Base-by-base conservation (phyloP, 1,284 basidiomycete genomes). In the Peniophora sp. region DNA sequence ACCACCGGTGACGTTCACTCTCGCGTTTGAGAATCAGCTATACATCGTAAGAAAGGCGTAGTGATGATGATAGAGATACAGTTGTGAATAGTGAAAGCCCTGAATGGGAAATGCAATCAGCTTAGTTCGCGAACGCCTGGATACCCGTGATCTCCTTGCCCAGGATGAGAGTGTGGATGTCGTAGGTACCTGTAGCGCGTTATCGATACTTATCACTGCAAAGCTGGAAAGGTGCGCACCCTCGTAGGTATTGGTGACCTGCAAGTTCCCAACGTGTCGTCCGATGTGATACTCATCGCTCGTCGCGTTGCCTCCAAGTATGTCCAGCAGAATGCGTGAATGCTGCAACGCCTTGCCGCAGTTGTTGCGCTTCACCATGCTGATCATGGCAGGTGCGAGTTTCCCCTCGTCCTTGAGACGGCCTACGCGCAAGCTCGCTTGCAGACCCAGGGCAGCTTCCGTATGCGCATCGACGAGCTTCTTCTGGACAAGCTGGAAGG, bases 401-500 rank as follows among this genome's bases (percentile, higher is more conserved):
- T 75, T 75, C 23, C 85, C 88, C 44, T 72, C 64, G 58, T 98
- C 96, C 73, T 97, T 97, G 55, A 97, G 73, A 24, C 93, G 74
- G 1, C 95, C 95, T 3, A 98, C 87, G 58, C 71, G 86, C 42
- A 86, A 64, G 50, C 83, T 84, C 8, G 88, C 91, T 23, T 87
- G 76, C 15, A 95, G 72, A n/a, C 92, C 93, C 14, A 97, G 72
- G 0, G 85, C 79, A 11, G 84, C 81, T 60, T 96, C 92, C 1
- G 87, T 91, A 57, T 89, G 84, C 14, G 95, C 95, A 58, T 97
- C 94, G 1, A 88, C 92, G 17, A 99, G 77, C 70, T 98, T 99
- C 79, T 96, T 96, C 69, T 98, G 96, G 20, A 98, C 79, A 18
- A 95, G 81, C 68, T 99, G 95, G 81, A 97, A 99, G 2, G 88